Percentiles rank a stretch among this genome's conserved stretches.
Evolutionary conservation across 1,284 basidiomycete species (phyloP).

Genomic region (Ganoderma resinaceum): DNA sequence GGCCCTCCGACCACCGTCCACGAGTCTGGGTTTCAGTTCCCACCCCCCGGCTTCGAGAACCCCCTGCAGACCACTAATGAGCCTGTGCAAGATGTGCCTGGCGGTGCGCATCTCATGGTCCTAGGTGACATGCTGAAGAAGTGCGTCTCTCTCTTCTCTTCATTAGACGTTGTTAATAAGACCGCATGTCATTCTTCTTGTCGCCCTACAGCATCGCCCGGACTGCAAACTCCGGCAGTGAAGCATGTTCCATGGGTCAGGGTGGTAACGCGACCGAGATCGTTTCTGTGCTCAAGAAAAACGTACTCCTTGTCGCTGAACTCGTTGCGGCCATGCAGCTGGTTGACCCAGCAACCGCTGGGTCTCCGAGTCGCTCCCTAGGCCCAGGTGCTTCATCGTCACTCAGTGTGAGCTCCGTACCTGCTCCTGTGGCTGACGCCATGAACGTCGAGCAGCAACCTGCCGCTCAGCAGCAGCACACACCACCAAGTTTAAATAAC

Average conservation of each 20-base stretch:
- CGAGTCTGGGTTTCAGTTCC: constrained; percentile 40
- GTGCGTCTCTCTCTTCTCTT: constrained; percentile 39
- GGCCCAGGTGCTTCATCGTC: constrained; percentile 35
- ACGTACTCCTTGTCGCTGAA: constrained; percentile 54
- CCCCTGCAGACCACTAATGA: constrained; percentile 33
- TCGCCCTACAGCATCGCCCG: constrained; percentile 50
- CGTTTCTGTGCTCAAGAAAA: constrained; percentile 55
- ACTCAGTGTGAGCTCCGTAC: constrained; percentile 18
- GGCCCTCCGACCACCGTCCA: constrained; percentile 41
- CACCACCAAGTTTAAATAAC: constrained; percentile 34
- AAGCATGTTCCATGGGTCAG: constrained; percentile 55
- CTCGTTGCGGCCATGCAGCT: constrained; percentile 55
- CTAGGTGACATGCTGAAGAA: constrained; percentile 49
- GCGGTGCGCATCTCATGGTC: constrained; percentile 46
- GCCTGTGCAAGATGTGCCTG: constrained; percentile 40
- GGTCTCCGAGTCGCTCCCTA: constrained; percentile 11
- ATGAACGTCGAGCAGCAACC: constrained; percentile 29
- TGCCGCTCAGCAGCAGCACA: constrained; percentile 17
- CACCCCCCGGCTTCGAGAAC: constrained; percentile 38
- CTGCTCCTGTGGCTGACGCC: constrained; percentile 24
- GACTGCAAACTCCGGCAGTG: constrained; percentile 54
- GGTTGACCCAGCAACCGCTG: constrained; percentile 38
- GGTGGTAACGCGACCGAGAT: constrained; percentile 51
- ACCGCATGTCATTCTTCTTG: constrained; percentile 20
- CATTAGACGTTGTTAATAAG: constrained; percentile 24